Percentiles rank a stretch among this genome's conserved stretches.
Evolutionary conservation across 192 early-diverging fungal species (phyloP).

Genomic region (Geranomyces variabilis): DNA sequence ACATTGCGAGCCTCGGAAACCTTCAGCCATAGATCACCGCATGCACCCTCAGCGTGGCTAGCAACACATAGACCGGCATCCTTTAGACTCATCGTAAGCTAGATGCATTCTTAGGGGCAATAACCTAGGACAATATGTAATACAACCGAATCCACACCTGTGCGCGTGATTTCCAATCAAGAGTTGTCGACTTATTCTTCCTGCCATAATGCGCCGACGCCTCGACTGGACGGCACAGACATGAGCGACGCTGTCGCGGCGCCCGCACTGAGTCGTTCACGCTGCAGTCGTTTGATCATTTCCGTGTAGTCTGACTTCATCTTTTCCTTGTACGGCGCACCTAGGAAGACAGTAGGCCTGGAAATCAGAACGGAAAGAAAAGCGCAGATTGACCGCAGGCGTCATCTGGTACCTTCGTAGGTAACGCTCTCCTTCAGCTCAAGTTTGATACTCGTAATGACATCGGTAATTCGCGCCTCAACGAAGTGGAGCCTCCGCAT

Average conservation of each 20-base stretch:
- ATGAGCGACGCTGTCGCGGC: too few species aligned
- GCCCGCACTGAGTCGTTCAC: background rate
- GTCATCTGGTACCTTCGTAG: constrained; percentile 44
- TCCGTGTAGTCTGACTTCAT: constrained; percentile 59
- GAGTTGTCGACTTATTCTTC: background rate
- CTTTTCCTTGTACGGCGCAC: constrained; percentile 57
- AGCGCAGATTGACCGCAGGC: too few species aligned
- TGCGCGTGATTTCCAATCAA: background rate
- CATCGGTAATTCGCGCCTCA: constrained; percentile 44
- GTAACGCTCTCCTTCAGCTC: constrained; percentile 59
- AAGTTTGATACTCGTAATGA: constrained; percentile 46
- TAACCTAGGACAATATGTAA: background rate
- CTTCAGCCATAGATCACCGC: constrained; percentile 23
- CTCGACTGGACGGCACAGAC: too few species aligned
- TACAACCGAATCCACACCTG: background rate
- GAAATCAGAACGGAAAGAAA: background rate
- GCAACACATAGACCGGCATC: background rate
- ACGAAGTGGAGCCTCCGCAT: constrained; percentile 45
- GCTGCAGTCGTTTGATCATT: constrained; percentile 32
- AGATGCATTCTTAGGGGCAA: background rate
- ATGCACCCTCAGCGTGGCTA: too few species aligned
- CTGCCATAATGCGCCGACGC: background rate
- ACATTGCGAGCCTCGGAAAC: constrained; percentile 46
- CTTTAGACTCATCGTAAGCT: background rate
- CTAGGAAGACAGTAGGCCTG: constrained; percentile 18